Evolutionary conservation across 345 rosid species (phyloP), one percentile per base, ranked within the genome.

Genomic region (Lenwebbia sp.): DNA sequence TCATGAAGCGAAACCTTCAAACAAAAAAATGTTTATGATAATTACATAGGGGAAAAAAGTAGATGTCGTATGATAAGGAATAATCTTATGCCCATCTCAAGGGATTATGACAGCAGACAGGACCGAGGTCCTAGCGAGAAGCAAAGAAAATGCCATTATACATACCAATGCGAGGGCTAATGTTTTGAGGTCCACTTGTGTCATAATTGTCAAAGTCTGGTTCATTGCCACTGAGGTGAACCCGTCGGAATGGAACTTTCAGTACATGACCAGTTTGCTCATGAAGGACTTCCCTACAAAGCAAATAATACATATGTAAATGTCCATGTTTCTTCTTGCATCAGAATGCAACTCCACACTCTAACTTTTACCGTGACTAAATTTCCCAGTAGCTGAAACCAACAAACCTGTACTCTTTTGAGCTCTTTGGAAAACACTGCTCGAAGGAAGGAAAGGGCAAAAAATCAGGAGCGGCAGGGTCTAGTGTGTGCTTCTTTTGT

Each of bases 141-240:
- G 30, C 23, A 85, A 54, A 83, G 40, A 54, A 14, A 65, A 23
- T n/a, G 21, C 9, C 81, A 41, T 53, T 53, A 13, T 33, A 58
- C 54, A 10, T 93, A 98, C 99, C 99, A 81, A 41, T 58, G n/a
- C 84, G 94, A 44, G 99, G 96, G 89, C 91, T 88, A 82, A 95
- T 92, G 88, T 95, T 91, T 62, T 95, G 99, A 83, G 99, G 99
- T 86, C 99, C 99, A 86, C 99, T 96, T 82, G 99, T 98, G 88
- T 98, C 99, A 87, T 98, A 98, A 44, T 86, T 93, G 90, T 96
- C 98, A 81, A 98, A 98, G 84, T 88, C 85, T 14, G 98, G 96
- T 85, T 94, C 99, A 90, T 91, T 95, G 83, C 99, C 99, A 84
- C 95, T 90, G 90, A 98, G 90, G 88, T 93, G 96, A 49, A 98